A percentile compares a stretch with the other conserved stretches of the same genome.
Conservation (phyloP, 768 basidiomycete species). For the Pleurotus platypus region DNA sequence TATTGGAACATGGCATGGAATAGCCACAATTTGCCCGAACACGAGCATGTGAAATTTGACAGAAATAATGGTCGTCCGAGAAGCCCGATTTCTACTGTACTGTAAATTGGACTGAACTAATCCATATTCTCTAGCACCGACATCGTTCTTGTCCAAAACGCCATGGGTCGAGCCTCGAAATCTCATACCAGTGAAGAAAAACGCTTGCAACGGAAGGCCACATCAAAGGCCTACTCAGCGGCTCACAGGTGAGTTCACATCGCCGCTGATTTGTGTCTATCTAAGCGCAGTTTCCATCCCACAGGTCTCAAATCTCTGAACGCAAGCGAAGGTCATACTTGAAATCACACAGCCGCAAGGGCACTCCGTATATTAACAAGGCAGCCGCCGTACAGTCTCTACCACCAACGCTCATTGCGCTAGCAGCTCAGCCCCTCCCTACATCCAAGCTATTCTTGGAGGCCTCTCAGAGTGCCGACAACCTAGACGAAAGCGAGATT, state of each 20-base stretch:
- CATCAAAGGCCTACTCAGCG: too few relatives aligned
- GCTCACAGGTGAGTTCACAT: too few relatives aligned
- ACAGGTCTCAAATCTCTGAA: neutral
- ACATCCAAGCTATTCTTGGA: neutral
- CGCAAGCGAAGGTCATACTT: neutral
- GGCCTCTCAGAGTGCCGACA: conserved; percentile 4
- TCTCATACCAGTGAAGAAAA: neutral
- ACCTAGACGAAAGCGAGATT: conserved; percentile 5
- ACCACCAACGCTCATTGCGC: neutral
- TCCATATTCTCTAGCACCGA: neutral
- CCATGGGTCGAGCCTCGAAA: neutral
- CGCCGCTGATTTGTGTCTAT: too few relatives aligned
- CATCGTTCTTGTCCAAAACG: neutral
- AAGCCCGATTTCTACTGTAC: too few relatives aligned
- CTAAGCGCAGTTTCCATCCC: neutral
- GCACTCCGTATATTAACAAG: neutral
- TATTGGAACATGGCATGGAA: too few relatives aligned
- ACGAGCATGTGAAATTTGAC: too few relatives aligned
- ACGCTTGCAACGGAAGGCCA: neutral
- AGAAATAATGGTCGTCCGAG: too few relatives aligned
- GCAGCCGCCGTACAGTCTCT: neutral
- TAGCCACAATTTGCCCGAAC: too few relatives aligned
- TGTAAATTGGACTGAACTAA: neutral
- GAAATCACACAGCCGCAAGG: neutral
- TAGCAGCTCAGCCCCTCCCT: neutral